These are phyloP conservation scores for Populus alba DNA, from an alignment of 345 rosid species.

Conservation along the genomic window DNA sequence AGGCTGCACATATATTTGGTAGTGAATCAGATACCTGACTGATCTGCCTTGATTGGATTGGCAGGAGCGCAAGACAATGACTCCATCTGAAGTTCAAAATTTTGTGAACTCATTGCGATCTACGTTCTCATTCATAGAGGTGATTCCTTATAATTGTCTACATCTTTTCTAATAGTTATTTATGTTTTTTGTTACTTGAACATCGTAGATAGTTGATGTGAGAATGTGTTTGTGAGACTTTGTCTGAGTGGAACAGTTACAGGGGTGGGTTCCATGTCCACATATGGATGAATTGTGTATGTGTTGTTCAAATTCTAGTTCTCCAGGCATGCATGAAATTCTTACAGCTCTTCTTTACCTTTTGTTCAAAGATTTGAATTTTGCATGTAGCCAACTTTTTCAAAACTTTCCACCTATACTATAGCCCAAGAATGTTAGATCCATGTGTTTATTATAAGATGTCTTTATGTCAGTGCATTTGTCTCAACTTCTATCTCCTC, in stretches of 20 bases:
- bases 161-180: background rate
- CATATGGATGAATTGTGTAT: background rate
- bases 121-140: conserved; percentile 76
- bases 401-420: background rate
- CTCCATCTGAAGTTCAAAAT: conserved; percentile 60
- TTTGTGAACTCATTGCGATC: conserved; percentile 73
- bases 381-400: background rate
- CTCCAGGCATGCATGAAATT: background rate
- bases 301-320: background rate
- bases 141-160: conserved; percentile 11
- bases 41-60: conserved; percentile 27
- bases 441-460: background rate
- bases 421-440: background rate
- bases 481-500: background rate
- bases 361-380: background rate
- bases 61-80: conserved; percentile 87
- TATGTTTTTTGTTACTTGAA: background rate
- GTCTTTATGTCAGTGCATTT: background rate
- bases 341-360: background rate
- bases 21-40: conserved; percentile 9
- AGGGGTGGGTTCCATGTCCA: background rate
- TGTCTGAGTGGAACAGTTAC: background rate
- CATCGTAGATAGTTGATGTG: background rate
- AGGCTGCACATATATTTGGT: background rate
- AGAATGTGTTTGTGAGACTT: background rate